These are phyloP conservation scores for Massarina eburnea DNA, from an alignment of 2,329 filamentous ascomycete genomes.

Conservation along the genomic window DNA sequence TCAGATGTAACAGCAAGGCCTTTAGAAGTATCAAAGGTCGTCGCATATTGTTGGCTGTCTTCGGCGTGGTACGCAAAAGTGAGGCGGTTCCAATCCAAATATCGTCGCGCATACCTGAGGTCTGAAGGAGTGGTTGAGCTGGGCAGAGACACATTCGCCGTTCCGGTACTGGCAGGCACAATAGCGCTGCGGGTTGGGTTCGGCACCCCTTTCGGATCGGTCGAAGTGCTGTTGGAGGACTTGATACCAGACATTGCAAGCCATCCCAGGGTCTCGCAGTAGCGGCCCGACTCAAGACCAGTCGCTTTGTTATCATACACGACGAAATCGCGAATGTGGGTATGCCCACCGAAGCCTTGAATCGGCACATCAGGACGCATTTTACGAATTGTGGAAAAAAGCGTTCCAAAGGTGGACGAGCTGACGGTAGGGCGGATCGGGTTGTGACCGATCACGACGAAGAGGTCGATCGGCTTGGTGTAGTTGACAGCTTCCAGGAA, in stretches of 20 bases:
- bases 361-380: slow-evolving; percentile 60
- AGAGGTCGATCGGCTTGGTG: slow-evolving; percentile 62
- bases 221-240: slow-evolving; percentile 47
- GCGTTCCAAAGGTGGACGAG: slow-evolving; percentile 49
- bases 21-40: slow-evolving; percentile 51
- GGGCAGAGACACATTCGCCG: slow-evolving; percentile 35
- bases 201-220: slow-evolving; percentile 46
- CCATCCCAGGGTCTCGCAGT: slow-evolving; percentile 70
- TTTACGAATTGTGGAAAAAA: slow-evolving; percentile 62
- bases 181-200: slow-evolving; percentile 45
- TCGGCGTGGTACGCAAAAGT: slow-evolving; percentile 65
- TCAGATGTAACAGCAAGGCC: slow-evolving; percentile 52
- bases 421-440: slow-evolving; percentile 53
- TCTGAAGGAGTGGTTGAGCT: slow-evolving; percentile 36
- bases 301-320: slow-evolving; percentile 65
- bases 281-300: slow-evolving; percentile 62
- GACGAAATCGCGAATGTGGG: slow-evolving; percentile 65
- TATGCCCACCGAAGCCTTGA: slow-evolving; percentile 67
- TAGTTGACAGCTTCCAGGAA: slow-evolving; percentile 60
- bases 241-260: slow-evolving; percentile 64
- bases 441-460: slow-evolving; percentile 66
- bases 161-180: slow-evolving; percentile 30
- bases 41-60: slow-evolving; percentile 47
- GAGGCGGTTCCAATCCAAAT: slow-evolving; percentile 69
- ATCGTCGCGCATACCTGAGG: slow-evolving; percentile 59